Base-by-base conservation (phyloP, 2,329 filamentous ascomycete species). In the Penicillium vulpinum region DNA sequence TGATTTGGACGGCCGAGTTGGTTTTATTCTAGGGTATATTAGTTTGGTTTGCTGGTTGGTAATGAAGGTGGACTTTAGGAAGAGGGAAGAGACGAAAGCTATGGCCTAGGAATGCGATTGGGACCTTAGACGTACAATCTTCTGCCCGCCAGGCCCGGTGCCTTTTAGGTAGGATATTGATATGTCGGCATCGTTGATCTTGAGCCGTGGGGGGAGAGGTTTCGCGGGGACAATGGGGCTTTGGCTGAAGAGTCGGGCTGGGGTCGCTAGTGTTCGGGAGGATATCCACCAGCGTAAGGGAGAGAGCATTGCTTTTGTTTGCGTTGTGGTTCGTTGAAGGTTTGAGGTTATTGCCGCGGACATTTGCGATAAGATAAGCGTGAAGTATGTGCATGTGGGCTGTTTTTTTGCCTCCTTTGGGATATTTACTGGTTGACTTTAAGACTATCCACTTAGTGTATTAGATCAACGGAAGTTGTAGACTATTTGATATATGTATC, bases 61-160 rank as follows among this genome's bases (percentile, higher is more conserved):
- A 28, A 31, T 31, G 7, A n/a, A 1, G 6, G 6, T 15, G 26
- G 41, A n/a, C 4, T 45, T 6, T 5, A 26, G 2, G n/a, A 21
- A 15, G 26, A 21, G 6, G 16, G 2, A 5, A 11, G 26, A 10
- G n/a, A 28, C 3, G 41, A 11, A 29, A 11, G 11, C 4, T 3
- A 10, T 45, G 6, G 13, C 2, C 43, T 5, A 2, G 46, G 7
- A 15, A n/a, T 29, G 18, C 3, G 22, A 22, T 40, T 29, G 26
- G 35, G 11, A 11, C 5, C n/a, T 31, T 33, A 21, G 13, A 46
- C 79, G 52, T 76, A 91, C 88, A 78, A 97, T 97, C 74, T 97
- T 97, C 73, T 99, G 94, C 0, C 94, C 94, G 24, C 94, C 94
- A 0, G 94, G 93, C 1, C 94, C 94, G 65, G 86, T 90, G 67